Conservation (phyloP, 176 grass and related monocot genomes). For the Oryza punctata region DNA sequence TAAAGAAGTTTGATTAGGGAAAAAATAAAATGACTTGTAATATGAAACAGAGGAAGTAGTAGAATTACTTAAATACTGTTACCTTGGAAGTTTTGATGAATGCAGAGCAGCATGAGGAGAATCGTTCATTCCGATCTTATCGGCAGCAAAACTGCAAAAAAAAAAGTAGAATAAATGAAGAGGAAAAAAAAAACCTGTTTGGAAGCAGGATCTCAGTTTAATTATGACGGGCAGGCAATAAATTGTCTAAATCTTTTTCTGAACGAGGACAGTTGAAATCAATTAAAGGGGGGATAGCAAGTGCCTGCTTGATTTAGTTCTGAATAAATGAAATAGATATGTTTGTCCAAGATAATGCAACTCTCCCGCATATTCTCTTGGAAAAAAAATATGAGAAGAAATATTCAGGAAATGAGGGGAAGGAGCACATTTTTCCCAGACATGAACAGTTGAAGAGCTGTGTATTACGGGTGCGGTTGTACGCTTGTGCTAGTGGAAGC, state of each 20-base stretch:
- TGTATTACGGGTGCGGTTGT: background rate
- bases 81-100: background rate
- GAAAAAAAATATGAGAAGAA: background rate
- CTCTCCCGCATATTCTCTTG: background rate
- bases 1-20: too few relatives aligned
- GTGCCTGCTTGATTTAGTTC: background rate
- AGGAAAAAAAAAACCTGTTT: background rate
- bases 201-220: background rate
- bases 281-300: background rate
- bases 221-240: background rate
- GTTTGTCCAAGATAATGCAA: background rate
- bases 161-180: background rate
- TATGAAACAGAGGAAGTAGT: too few relatives aligned
- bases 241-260: background rate
- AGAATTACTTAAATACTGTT: too few relatives aligned
- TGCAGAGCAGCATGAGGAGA: slow-evolving; percentile 17
- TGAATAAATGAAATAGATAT: background rate
- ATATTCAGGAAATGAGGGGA: background rate
- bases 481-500: background rate
- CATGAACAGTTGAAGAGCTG: background rate
- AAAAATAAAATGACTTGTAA: too few relatives aligned
- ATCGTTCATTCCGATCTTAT: background rate
- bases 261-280: background rate
- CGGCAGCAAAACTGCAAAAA: background rate
- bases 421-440: background rate